Conservation (phyloP, 2,329 filamentous ascomycete genomes). For the Arthrobotrys sphaeroides region DNA sequence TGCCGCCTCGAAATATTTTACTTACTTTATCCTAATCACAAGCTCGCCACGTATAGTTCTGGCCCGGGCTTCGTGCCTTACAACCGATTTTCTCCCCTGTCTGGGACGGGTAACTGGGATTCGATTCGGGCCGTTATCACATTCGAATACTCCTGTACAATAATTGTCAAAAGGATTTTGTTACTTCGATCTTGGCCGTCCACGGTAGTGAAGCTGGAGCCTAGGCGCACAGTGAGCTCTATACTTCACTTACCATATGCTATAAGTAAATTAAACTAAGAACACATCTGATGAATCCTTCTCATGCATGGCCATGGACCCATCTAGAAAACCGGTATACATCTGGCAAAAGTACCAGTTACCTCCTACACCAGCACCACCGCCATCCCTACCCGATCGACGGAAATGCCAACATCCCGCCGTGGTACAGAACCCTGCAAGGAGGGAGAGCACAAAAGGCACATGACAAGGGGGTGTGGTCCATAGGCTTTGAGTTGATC, state of each 20-base stretch:
- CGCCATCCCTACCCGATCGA: neutral
- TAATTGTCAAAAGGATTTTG: neutral
- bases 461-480: conserved; percentile 14
- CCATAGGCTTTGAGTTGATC: neutral
- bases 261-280: no score
- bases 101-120: neutral
- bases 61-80: neutral
- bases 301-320: neutral
- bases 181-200: neutral
- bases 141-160: conserved; percentile 6
- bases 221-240: no score
- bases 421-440: conserved; percentile 9
- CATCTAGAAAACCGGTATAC: neutral
- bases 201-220: no score
- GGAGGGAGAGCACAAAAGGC: conserved; percentile 1
- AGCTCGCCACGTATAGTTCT: neutral
- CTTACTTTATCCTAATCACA: neutral
- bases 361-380: neutral
- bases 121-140: neutral
- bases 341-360: neutral
- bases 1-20: neutral
- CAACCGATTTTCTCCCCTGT: neutral
- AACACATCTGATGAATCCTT: no score
- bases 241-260: no score
- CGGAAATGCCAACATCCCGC: conserved; percentile 20